phyloP scores from a whole-genome alignment of 495 filamentous ascomycete genomes.

The Xylaria castorea region DNA sequence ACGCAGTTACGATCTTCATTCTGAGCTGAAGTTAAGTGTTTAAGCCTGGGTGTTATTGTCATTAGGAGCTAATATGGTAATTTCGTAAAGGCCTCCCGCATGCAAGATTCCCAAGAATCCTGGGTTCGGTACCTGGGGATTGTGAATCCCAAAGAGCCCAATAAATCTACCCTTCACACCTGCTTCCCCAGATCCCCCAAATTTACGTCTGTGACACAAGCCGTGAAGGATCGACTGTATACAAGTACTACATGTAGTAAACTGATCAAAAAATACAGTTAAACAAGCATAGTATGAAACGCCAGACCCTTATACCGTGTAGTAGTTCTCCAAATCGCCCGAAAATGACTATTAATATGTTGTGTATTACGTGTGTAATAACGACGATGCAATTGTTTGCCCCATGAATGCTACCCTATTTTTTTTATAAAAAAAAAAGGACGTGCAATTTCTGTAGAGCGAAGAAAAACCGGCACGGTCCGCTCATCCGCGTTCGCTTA shows the following conservation, averaged over 20 bases:
- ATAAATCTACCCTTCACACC: not conserved
- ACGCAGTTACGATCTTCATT: not conserved
- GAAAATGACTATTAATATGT: conserved; percentile 14
- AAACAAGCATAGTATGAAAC: conserved; percentile 20
- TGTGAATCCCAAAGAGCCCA: not conserved
- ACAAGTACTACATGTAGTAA: conserved; percentile 20
- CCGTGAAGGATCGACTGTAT: conserved; percentile 23
- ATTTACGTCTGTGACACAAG: conserved; percentile 17
- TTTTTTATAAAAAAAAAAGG: not conserved
- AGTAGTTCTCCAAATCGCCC: conserved; percentile 5
- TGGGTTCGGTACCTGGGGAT: not conserved
- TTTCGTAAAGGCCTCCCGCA: conserved; percentile 31
- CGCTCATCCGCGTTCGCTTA: conserved; percentile 40
- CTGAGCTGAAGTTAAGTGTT: conserved; percentile 18
- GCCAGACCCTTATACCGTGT: conserved; percentile 10
- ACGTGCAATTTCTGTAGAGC: not conserved
- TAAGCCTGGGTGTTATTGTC: conserved; percentile 33
- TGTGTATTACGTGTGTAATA: conserved; percentile 16
- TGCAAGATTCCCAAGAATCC: conserved; percentile 24
- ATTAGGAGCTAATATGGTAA: conserved; percentile 44
- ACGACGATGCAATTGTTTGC: conserved; percentile 14
- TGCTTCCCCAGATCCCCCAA: not conserved
- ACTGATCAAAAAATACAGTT: conserved; percentile 14
- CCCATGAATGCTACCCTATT: not conserved
- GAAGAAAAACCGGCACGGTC: conserved; percentile 16